phyloP scores from a whole-genome alignment of 257 asterid genomes.

The Perilla frutescens region DNA sequence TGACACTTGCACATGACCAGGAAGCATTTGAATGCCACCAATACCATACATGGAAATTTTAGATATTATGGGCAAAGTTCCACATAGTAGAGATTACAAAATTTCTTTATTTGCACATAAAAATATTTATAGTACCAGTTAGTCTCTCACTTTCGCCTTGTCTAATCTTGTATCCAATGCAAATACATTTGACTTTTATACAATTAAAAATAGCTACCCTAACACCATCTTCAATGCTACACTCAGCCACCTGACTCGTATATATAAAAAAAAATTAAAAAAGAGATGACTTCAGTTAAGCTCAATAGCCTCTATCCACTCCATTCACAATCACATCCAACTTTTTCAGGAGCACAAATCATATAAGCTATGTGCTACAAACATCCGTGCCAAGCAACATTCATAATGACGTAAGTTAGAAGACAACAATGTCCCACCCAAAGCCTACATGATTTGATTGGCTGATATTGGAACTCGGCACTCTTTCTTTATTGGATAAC shows the following conservation, averaged over 20 bases:
- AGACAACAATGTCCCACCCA: neutral
- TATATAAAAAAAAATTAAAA: neutral
- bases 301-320: neutral
- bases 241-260: neutral
- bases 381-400: neutral
- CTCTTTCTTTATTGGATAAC: neutral
- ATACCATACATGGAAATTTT: neutral
- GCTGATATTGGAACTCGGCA: neutral
- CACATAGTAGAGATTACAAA: neutral
- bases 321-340: neutral
- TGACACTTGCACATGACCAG: constrained; percentile 8
- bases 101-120: neutral
- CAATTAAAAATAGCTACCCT: neutral
- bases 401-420: neutral
- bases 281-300: neutral
- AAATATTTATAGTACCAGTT: neutral
- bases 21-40: neutral
- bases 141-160: neutral
- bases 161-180: neutral
- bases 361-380: neutral
- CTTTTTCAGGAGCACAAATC: neutral
- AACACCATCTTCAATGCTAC: neutral
- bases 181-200: neutral
- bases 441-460: neutral
- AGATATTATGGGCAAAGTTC: neutral